Evolutionary conservation across 2,329 filamentous ascomycete species (phyloP), one percentile per base, ranked within the genome.

Genomic region (Fusarium sp.): DNA sequence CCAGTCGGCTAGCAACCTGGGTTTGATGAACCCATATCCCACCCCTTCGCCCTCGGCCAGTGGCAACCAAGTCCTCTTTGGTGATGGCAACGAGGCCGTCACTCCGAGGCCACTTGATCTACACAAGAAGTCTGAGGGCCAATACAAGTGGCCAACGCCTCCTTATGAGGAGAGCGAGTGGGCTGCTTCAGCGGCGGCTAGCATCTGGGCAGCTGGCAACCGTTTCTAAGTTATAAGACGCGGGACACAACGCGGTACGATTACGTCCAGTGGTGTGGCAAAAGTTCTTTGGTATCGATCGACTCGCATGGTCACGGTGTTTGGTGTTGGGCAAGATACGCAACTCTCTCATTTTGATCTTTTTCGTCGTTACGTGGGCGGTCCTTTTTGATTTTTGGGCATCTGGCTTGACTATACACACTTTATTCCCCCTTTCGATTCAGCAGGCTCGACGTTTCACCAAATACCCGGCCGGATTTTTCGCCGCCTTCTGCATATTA

Each of bases 111-210:
- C 94, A 12, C 83, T 95, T 72, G 89, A 94, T 75, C 90, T 94
- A 64, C 87, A 88, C 79, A 90, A 90, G 80, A 88, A 89, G 86
- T 79, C 85, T 1, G 81, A 83, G 14, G 84, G 78, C 22, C 85
- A 89, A 71, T 86, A 89, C 78, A 97, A 98, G 84, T 98, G 95
- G 93, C 96, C 95, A 4, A 98, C 97, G 17, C 97, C 97, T 25
- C 96, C 97, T 4, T 98, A 98, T 77, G 95, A 98, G 79, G 95
- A 97, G 78, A 92, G 92, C 72, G 95, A 98, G 81, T 98, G 95
- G 96, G 95, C 93, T 20, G 91, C 93, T 10, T 92, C 94, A 47
- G 93, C 94, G 33, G 91, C 95, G 12, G 93, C 94, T 7, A 95
- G 93, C 83, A 95, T 95, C 75, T 93, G 94, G 86, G 92, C 93